A percentile compares a stretch with the other conserved stretches of the same genome.
These are phyloP conservation scores for Scytalidium lignicola DNA, from an alignment of 2,329 filamentous ascomycete genomes.

Conservation along the genomic window DNA sequence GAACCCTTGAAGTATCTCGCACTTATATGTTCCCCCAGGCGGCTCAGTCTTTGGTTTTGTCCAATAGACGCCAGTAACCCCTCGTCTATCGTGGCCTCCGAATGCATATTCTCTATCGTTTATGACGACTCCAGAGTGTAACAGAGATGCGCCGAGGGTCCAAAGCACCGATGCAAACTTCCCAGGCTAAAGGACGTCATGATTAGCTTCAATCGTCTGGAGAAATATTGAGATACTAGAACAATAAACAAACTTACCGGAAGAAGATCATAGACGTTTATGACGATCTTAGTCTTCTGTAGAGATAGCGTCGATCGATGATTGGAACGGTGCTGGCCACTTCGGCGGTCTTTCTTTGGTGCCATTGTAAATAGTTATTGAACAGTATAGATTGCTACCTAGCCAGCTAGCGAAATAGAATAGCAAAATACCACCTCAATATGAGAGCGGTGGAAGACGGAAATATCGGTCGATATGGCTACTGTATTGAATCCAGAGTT, in stretches of 20 bases:
- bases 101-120: constrained; percentile 79
- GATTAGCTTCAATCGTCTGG: constrained; percentile 4
- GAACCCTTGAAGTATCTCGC: constrained; percentile 73
- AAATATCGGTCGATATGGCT: neutral
- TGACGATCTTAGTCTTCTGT: constrained; percentile 67
- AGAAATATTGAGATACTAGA: neutral
- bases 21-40: constrained; percentile 71
- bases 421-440: too few relatives aligned
- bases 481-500: neutral
- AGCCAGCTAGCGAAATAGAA: too few relatives aligned
- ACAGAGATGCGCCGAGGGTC: constrained; percentile 69
- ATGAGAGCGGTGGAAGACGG: neutral
- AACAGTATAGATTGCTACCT: neutral
- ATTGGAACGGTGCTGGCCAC: constrained; percentile 4
- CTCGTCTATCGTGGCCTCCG: constrained; percentile 69
- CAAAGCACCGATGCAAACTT: constrained; percentile 72
- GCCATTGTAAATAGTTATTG: neutral
- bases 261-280: constrained; percentile 74
- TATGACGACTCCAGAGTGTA: constrained; percentile 81
- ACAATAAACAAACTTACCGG: constrained; percentile 43
- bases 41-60: constrained; percentile 68
- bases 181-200: constrained; percentile 50
- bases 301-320: constrained; percentile 65
- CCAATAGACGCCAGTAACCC: constrained; percentile 77
- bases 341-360: neutral